A percentile compares a stretch with the other conserved stretches of the same genome.
These are phyloP conservation scores for Arthrobotrys sphaeroides DNA, from an alignment of 2,329 filamentous ascomycete genomes.

Conservation along the genomic window DNA sequence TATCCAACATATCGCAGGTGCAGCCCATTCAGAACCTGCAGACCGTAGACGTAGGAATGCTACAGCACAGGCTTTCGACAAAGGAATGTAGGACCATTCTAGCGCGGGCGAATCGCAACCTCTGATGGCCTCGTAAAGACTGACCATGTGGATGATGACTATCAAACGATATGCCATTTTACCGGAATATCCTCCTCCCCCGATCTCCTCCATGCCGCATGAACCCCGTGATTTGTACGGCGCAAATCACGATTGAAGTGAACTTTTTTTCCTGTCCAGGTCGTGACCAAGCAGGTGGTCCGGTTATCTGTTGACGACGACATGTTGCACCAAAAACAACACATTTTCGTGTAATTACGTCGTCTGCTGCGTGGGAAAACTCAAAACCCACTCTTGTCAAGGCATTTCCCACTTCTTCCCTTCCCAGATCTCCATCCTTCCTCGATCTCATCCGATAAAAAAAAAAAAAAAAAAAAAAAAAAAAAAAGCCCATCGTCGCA, in stretches of 20 bases:
- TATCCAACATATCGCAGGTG: constrained; percentile 8
- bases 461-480: background rate
- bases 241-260: constrained; percentile 13
- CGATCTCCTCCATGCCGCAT: constrained; percentile 17
- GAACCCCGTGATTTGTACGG: background rate
- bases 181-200: constrained; percentile 21
- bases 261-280: background rate
- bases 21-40: background rate
- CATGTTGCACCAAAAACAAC: constrained; percentile 52
- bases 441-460: background rate
- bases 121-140: no score
- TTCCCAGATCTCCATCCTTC: background rate
- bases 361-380: background rate
- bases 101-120: no score
- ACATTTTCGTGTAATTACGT: constrained; percentile 15
- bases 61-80: background rate
- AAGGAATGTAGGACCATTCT: background rate
- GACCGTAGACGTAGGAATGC: background rate
- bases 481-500: background rate
- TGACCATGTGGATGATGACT: no score
- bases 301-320: constrained; percentile 12
- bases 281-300: background rate
- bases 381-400: background rate
- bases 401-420: background rate
- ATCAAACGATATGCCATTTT: constrained; percentile 25